Conservation (phyloP, 1,284 basidiomycete species). For the Ceratobasidium sp. region DNA sequence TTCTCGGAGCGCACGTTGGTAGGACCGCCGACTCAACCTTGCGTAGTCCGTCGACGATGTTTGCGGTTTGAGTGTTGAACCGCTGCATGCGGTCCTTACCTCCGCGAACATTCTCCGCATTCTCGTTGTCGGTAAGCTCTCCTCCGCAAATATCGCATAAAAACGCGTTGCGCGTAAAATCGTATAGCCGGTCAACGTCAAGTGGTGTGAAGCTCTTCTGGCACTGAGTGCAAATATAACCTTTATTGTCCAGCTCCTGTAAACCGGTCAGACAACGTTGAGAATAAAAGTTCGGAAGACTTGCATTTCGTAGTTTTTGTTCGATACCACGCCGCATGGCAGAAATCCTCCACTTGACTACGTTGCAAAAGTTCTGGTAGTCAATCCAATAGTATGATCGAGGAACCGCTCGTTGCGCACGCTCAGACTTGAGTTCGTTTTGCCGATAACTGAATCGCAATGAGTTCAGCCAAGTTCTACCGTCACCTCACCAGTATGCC, state of each 20-base stretch:
- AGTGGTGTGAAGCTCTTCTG: constrained; percentile 86
- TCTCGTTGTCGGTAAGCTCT: constrained; percentile 93
- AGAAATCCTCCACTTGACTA: constrained; percentile 97
- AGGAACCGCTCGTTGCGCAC: constrained; percentile 81
- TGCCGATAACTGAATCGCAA: constrained; percentile 73
- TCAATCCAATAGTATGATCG: constrained; percentile 97
- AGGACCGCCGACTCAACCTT: constrained; percentile 90
- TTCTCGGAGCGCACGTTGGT: constrained; percentile 69
- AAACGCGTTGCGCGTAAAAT: constrained; percentile 72
- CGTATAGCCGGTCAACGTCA: constrained; percentile 86
- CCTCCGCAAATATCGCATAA: constrained; percentile 74
- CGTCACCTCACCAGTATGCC: constrained; percentile 65
- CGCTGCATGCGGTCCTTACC: constrained; percentile 95
- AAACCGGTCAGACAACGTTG: neutral
- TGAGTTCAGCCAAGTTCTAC: constrained; percentile 1
- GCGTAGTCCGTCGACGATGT: constrained; percentile 87
- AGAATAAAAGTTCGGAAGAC: constrained; percentile 51
- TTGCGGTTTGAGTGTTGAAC: constrained; percentile 92
- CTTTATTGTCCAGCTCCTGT: constrained; percentile 94
- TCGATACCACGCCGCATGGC: constrained; percentile 94
- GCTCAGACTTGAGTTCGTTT: constrained; percentile 83
- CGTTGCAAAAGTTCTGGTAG: constrained; percentile 95
- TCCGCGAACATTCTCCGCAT: constrained; percentile 83
- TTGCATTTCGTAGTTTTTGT: constrained; percentile 82
- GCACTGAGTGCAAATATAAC: constrained; percentile 95